Conservation (phyloP, 2,329 filamentous ascomycete genomes). For the Claviceps spartinae region DNA sequence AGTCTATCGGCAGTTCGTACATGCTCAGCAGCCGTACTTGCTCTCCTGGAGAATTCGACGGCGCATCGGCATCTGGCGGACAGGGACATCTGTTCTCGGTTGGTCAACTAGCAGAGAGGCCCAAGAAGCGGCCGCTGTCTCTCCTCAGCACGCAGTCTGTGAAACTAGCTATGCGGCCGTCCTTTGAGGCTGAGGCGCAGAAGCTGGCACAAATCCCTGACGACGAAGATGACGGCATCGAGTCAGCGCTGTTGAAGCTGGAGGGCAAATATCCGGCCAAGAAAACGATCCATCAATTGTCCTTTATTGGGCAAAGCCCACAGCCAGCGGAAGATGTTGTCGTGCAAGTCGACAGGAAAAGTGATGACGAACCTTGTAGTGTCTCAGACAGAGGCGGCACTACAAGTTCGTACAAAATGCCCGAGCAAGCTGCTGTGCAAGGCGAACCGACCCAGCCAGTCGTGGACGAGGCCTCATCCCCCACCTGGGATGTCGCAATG, state of each 20-base stretch:
- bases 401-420: background rate
- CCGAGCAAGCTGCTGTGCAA: background rate
- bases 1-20: slow-evolving; percentile 46
- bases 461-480: background rate
- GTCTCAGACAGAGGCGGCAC: no score
- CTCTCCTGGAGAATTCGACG: slow-evolving; percentile 13
- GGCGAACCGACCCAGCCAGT: slow-evolving; percentile 2
- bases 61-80: slow-evolving; percentile 9
- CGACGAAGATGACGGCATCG: slow-evolving; percentile 66
- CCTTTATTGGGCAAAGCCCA: slow-evolving; percentile 12
- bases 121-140: slow-evolving; percentile 33
- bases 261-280: slow-evolving; percentile 66
- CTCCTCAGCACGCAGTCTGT: slow-evolving; percentile 49
- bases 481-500: slow-evolving; percentile 7
- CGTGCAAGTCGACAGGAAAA: background rate
- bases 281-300: slow-evolving; percentile 27
- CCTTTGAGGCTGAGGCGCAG: slow-evolving; percentile 79
- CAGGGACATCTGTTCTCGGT: slow-evolving; percentile 39
- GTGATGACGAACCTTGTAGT: background rate
- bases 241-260: slow-evolving; percentile 82
- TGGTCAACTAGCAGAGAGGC: slow-evolving; percentile 41
- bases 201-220: slow-evolving; percentile 81
- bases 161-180: slow-evolving; percentile 51
- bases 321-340: background rate
- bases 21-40: slow-evolving; percentile 27